phyloP scores from a whole-genome alignment of 2,329 filamentous ascomycete genomes.

The Pseudogymnoascus sp. region DNA sequence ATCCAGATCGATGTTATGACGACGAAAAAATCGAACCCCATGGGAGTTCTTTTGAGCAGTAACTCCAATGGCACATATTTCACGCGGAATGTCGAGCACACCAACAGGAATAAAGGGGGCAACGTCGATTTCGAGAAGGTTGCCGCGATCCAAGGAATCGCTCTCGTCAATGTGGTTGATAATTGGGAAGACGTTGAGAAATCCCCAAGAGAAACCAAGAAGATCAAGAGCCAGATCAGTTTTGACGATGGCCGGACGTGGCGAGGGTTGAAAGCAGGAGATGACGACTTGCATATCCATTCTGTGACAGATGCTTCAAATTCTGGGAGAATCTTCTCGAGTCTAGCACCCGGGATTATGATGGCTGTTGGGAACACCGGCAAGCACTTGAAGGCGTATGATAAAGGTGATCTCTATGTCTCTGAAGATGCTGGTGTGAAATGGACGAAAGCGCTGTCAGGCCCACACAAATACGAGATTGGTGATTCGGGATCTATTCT shows the following conservation, averaged over 20 bases:
- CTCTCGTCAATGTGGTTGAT: constrained; percentile 79
- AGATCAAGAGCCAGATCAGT: constrained; percentile 73
- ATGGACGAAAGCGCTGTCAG: constrained; percentile 68
- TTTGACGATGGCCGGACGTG: constrained; percentile 94
- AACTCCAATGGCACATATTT: constrained; percentile 98
- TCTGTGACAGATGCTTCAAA: constrained; percentile 83
- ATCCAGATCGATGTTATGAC: constrained; percentile 93
- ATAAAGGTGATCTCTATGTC: constrained; percentile 72
- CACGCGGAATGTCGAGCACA: constrained; percentile 82
- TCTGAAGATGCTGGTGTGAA: constrained; percentile 85
- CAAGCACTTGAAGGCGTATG: constrained; percentile 59
- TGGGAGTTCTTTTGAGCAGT: constrained; percentile 87
- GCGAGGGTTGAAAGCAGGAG: constrained; percentile 59
- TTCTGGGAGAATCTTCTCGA: constrained; percentile 81
- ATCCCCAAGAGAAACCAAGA: constrained; percentile 46
- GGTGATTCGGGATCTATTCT: constrained; percentile 87
- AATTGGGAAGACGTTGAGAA: constrained; percentile 71
- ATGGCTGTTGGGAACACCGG: constrained; percentile 94
- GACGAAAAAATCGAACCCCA: constrained; percentile 52
- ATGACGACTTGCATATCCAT: constrained; percentile 71
- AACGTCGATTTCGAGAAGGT: constrained; percentile 95
- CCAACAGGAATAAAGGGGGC: constrained; percentile 69
- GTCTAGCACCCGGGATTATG: constrained; percentile 81
- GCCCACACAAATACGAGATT: constrained; percentile 92
- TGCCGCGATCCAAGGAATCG: constrained; percentile 81